Evolutionary conservation across 129 eudicot genomes (phyloP).

Genomic region (Ambrosia artemisiifolia): DNA sequence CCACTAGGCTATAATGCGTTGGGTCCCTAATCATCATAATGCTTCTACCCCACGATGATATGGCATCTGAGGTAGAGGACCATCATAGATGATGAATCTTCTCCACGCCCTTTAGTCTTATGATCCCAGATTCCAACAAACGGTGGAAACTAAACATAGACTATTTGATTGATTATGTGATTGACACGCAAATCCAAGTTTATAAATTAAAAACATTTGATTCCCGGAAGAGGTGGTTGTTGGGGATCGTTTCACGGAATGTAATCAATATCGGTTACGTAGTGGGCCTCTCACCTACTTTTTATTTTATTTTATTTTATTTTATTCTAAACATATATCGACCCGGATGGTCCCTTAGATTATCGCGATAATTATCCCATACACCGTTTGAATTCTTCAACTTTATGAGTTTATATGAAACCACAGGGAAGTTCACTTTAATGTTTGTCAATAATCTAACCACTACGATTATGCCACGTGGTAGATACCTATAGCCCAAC

Average conservation of each 20-base stretch:
- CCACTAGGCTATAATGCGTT: no score
- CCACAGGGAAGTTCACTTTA: not conserved
- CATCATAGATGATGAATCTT: no score
- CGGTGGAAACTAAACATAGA: not conserved
- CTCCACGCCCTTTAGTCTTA: no score
- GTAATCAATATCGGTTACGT: not conserved
- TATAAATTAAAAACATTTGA: not conserved
- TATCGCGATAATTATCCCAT: not conserved
- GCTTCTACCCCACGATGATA: no score
- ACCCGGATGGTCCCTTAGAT: not conserved
- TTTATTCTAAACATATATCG: not conserved
- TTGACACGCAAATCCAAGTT: not conserved
- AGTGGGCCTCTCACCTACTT: not conserved
- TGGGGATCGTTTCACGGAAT: constrained; percentile 8
- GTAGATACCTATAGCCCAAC: not conserved
- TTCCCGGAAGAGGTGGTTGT: not conserved
- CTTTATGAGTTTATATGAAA: not conserved
- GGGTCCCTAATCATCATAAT: no score
- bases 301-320: not conserved
- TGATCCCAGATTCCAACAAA: no score
- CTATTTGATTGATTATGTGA: not conserved
- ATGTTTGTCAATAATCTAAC: not conserved
- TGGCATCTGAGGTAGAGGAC: no score
- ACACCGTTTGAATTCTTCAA: constrained; percentile 5
- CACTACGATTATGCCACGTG: not conserved